Evolutionary conservation across 1,284 basidiomycete species (phyloP).

Genomic region (Ceratobasidium sp.): DNA sequence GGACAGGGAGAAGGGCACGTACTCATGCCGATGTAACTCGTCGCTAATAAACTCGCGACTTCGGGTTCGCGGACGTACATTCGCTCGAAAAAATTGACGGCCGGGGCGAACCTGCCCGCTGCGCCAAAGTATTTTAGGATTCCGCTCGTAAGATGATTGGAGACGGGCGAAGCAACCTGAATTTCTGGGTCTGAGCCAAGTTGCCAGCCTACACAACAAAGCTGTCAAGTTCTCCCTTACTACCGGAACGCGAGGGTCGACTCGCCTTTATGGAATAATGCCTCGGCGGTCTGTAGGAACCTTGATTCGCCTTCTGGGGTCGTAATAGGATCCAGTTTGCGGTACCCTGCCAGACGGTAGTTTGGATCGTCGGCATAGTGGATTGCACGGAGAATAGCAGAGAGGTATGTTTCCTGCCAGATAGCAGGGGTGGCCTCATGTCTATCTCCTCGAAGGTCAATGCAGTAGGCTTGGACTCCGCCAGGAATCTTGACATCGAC

Average conservation of each 20-base stretch:
- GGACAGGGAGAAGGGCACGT: conserved; percentile 49
- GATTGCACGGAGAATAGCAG: conserved; percentile 88
- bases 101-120: conserved; percentile 84
- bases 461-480: conserved; percentile 92
- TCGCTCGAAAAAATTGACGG: conserved; percentile 95
- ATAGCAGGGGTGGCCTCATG: conserved; percentile 92
- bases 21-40: conserved; percentile 98
- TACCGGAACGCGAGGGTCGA: no score
- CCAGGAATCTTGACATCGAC: conserved; percentile 99
- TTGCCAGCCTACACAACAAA: conserved; percentile 83
- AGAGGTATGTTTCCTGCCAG: conserved; percentile 98
- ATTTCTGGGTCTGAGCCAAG: conserved; percentile 98
- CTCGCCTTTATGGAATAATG: conserved; percentile 86
- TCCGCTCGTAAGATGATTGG: conserved; percentile 94
- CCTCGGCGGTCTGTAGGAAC: conserved; percentile 91
- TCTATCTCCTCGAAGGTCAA: conserved; percentile 94
- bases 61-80: conserved; percentile 86
- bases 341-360: conserved; percentile 90
- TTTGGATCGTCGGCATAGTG: conserved; percentile 95
- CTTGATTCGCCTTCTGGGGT: conserved; percentile 86
- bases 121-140: conserved; percentile 98
- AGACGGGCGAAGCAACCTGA: conserved; percentile 96
- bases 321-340: conserved; percentile 94
- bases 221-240: no score
- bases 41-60: conserved; percentile 85